phyloP scores from a whole-genome alignment of 495 filamentous ascomycete genomes.

The Hyphodiscus hymeniophilus region DNA sequence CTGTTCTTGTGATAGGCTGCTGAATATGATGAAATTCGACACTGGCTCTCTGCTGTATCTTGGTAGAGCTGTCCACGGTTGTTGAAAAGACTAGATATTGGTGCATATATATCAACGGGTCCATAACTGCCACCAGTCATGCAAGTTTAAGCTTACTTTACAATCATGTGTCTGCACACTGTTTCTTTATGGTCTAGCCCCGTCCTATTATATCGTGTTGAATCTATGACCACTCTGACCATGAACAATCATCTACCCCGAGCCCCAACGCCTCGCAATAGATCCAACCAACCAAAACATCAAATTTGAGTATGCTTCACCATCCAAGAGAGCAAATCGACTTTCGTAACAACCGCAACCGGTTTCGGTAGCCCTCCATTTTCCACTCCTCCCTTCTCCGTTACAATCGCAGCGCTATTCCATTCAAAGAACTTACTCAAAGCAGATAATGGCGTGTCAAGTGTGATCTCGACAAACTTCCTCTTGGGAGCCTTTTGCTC shows the following conservation, averaged over 20 bases:
- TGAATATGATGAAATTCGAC: too few species aligned
- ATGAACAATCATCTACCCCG: neutral
- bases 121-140: neutral
- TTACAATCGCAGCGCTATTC: slow-evolving; percentile 93
- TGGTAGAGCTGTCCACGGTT: too few species aligned
- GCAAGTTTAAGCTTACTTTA: neutral
- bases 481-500: slow-evolving; percentile 39
- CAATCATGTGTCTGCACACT: neutral
- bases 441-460: slow-evolving; percentile 75
- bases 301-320: slow-evolving; percentile 55
- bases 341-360: slow-evolving; percentile 89
- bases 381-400: slow-evolving; percentile 48
- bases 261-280: neutral
- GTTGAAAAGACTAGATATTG: too few species aligned
- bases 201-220: neutral
- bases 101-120: too few species aligned
- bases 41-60: too few species aligned
- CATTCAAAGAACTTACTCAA: slow-evolving; percentile 93
- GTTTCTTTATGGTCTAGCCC: neutral
- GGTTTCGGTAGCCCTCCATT: slow-evolving; percentile 58
- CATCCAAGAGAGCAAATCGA: slow-evolving; percentile 90
- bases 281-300: neutral
- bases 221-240: neutral
- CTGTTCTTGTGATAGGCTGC: too few species aligned
- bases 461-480: slow-evolving; percentile 87